Base-by-base conservation (phyloP, 768 basidiomycete genomes). In the Ephemerocybe angulata region DNA sequence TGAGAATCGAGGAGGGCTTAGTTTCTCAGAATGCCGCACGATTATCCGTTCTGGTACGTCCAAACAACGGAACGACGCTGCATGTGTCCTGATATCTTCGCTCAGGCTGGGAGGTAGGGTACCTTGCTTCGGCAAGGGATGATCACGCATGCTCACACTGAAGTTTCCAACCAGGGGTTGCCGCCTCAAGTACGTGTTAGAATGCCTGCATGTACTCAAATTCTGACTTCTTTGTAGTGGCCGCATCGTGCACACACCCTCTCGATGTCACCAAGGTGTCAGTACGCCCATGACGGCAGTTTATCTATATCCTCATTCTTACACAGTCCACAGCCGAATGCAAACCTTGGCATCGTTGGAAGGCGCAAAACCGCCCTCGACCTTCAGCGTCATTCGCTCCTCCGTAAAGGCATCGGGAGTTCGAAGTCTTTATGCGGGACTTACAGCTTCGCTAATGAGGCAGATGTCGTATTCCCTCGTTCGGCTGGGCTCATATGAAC, bases 391-490 rank as follows among this genome's bases (percentile, higher is more conserved):
- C 21, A 74, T 94, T 43, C 80, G 80, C 43, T 72, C 72, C 53
- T 88, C 91, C 15, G 71, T 94, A 30, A 70, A 76, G 15, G 75
- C 84, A 58, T 82, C 83, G 19, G 92, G 93, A 58, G 65, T 91
- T 58, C 78, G 78, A 54, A 88, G 89, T 58, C 70, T 94, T 24
- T 93, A 90, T 62, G 84, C 87, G 11, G 93, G 93, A 22, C 78
- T 93, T 30, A 84, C 86, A 4, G 92, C 92, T 4, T 90, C 92
- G 2, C 69, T 93, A 22, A 76, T 93, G 68, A 81, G 93, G 50
- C 93, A 95, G 71, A 93, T 94, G 91, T 86, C 90, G 10, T 95
- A 95, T 64, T 90, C 90, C 0, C 82, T 94, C 43, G 89, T 92
- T 51, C 84, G 93, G 29, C 72, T 94, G 28, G 92, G 92, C 22